A percentile compares a stretch with the other conserved stretches of the same genome.
Evolutionary conservation across 2,329 filamentous ascomycete genomes (phyloP).

Genomic region (Talaromyces sp.): DNA sequence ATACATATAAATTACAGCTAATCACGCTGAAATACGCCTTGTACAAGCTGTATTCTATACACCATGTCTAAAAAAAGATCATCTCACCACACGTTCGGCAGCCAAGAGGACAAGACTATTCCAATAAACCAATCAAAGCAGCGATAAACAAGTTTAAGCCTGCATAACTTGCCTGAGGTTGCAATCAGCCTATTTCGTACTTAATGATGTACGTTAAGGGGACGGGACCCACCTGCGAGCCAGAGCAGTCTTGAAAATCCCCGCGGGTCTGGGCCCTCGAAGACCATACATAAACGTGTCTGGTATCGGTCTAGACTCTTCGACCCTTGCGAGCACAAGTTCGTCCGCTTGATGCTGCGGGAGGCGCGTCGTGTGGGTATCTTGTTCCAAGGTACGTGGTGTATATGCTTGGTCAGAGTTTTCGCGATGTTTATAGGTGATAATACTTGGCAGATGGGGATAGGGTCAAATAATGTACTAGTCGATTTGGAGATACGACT

Average conservation of each 20-base stretch:
- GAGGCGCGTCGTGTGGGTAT: constrained; percentile 1
- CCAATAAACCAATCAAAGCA: no score
- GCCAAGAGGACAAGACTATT: no score
- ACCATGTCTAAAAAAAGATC: no score
- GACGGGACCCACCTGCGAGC: not conserved
- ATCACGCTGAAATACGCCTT: no score
- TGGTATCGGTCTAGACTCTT: constrained; percentile 33
- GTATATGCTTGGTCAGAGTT: not conserved
- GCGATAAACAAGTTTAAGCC: no score
- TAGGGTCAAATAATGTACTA: no score
- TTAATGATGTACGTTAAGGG: not conserved
- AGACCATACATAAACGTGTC: constrained; percentile 19
- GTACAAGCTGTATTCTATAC: no score
- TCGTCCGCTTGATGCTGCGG: constrained; percentile 7
- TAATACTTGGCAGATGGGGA: not conserved
- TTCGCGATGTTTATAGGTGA: no score
- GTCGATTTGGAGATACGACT: no score
- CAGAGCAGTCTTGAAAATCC: constrained; percentile 18
- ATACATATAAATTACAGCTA: no score
- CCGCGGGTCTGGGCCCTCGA: constrained; percentile 33
- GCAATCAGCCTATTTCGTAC: not conserved
- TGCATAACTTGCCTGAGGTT: not conserved
- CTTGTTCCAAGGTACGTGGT: not conserved
- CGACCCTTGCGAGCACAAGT: constrained; percentile 14
- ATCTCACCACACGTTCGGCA: no score